Evolutionary conservation across 768 basidiomycete species (phyloP), one percentile per base, ranked within the genome.

Genomic region (Suillus alpinus): DNA sequence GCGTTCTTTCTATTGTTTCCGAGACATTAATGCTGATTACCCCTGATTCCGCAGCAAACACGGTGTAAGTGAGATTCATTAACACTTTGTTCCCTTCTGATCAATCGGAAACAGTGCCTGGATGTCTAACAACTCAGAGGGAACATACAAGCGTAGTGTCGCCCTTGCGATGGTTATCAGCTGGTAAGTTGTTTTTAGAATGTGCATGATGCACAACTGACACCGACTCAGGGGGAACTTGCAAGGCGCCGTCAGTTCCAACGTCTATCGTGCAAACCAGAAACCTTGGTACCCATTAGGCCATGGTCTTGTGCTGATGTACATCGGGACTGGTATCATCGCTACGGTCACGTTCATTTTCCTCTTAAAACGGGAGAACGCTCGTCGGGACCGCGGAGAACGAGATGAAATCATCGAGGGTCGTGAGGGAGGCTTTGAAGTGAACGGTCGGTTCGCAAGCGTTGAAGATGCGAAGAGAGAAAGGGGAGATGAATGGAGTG

Each of bases 401-500:
- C 80, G 86, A 37, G 83, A 88, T 65, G 88, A 91, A 65, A 76
- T 86, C 47, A 89, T 92, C 61, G 51, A 76, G 67, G 60, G 76
- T 58, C 62, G 68, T 57, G 71, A 74, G 7, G 66, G 72, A 31
- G 58, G 76, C 60, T 49, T 76, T 46, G 78, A 79, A 63, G 80
- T 75, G 71, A 89, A 88, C 59, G 86, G 86, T 16, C 75, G 78
- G 44, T 89, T 78, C 66, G 78, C 72, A 10, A 86, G 79, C 29
- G 75, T 88, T 9, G 85, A 77, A 20, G 87, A 89, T 1, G 88
- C 87, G 46, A 88, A 85, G 75, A 71, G 77, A 59, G 86, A 85
- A 65, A 89, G 88, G 74, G 89, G 88, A 2, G 88, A 91, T 71
- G 72, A 75, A 50, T 90, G 88, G 89, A 89, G 87, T 66, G 89